Percentiles rank a stretch among this genome's conserved stretches.
Evolutionary conservation across 805 yeast species (phyloP).

Genomic region (Wickerhamomyces rabaulensis): DNA sequence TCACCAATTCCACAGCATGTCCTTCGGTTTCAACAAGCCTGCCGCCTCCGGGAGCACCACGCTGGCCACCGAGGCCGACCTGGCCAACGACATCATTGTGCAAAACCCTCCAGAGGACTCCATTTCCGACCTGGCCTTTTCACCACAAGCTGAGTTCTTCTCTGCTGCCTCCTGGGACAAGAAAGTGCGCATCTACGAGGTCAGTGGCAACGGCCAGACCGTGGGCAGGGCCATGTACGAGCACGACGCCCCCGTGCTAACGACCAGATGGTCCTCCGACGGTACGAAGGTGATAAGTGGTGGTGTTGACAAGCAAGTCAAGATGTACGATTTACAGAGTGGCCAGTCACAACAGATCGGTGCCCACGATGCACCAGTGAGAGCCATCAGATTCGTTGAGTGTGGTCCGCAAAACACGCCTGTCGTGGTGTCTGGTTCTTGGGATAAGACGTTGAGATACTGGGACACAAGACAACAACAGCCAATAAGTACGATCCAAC

Average conservation of each 20-base stretch:
- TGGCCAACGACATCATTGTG: slow-evolving; percentile 65
- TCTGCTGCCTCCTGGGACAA: slow-evolving; percentile 93
- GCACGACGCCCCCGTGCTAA: slow-evolving; percentile 83
- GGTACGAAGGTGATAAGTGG: slow-evolving; percentile 86
- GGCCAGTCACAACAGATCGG: slow-evolving; percentile 86
- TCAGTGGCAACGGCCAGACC: slow-evolving; percentile 65
- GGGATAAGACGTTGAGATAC: slow-evolving; percentile 92
- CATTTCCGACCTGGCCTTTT: slow-evolving; percentile 74
- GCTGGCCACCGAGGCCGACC: slow-evolving; percentile 33
- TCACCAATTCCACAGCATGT: slow-evolving; percentile 23
- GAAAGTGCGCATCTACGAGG: slow-evolving; percentile 88
- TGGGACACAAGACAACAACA: slow-evolving; percentile 90
- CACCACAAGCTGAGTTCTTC: slow-evolving; percentile 76
- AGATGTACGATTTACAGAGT: slow-evolving; percentile 72
- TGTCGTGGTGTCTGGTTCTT: slow-evolving; percentile 86
- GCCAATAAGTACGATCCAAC: slow-evolving; percentile 72
- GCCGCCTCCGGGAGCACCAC: slow-evolving; percentile 16
- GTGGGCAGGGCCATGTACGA: slow-evolving; percentile 88
- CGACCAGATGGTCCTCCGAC: slow-evolving; percentile 78
- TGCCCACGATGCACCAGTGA: slow-evolving; percentile 77
- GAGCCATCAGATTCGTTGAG: slow-evolving; percentile 66
- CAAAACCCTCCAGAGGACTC: slow-evolving; percentile 91
- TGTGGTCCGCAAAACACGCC: slow-evolving; percentile 78
- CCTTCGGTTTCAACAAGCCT: slow-evolving; percentile 29
- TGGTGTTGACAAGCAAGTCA: slow-evolving; percentile 86